A percentile compares a stretch with the other conserved stretches of the same genome.
phyloP scores from a whole-genome alignment of 176 grass and related monocot species.

The Miscanthus lutarioriparius region DNA sequence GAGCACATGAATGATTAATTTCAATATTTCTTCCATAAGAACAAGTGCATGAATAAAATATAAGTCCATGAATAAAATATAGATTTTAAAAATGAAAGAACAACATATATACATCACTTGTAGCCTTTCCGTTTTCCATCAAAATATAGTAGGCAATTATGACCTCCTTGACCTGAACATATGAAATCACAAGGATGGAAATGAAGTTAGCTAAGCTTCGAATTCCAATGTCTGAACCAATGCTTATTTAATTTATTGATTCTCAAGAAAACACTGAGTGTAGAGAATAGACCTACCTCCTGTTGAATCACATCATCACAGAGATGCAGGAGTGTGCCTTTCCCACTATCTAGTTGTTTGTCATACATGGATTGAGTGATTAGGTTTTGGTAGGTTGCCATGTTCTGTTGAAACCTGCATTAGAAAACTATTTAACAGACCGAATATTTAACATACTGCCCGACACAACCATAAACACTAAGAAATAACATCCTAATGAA shows the following conservation, averaged over 20 bases:
- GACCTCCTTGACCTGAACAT: constrained; percentile 88
- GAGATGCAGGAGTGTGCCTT: constrained; percentile 90
- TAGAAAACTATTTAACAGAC: constrained; percentile 10
- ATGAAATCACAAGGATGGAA: constrained; percentile 27
- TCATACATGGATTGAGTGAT: constrained; percentile 99
- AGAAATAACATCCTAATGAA: constrained; percentile 9
- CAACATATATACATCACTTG: constrained; percentile 59
- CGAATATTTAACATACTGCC: neutral
- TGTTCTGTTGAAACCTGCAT: constrained; percentile 95
- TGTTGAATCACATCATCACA: constrained; percentile 98
- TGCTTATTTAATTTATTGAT: neutral
- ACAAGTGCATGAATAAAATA: constrained; percentile 3
- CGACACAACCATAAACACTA: neutral
- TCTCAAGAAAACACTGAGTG: neutral
- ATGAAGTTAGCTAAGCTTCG: constrained; percentile 3
- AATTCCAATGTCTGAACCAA: neutral
- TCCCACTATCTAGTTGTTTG: constrained; percentile 97
- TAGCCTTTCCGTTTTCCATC: constrained; percentile 98
- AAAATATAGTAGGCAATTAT: constrained; percentile 98
- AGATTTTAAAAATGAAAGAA: neutral
- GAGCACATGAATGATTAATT: constrained; percentile 18
- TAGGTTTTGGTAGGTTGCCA: constrained; percentile 91
- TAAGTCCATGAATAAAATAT: constrained; percentile 1
- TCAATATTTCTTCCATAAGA: neutral
- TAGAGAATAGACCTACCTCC: constrained; percentile 61